phyloP scores from a whole-genome alignment of 176 grass and related monocot species.

The Carex cristatella region DNA sequence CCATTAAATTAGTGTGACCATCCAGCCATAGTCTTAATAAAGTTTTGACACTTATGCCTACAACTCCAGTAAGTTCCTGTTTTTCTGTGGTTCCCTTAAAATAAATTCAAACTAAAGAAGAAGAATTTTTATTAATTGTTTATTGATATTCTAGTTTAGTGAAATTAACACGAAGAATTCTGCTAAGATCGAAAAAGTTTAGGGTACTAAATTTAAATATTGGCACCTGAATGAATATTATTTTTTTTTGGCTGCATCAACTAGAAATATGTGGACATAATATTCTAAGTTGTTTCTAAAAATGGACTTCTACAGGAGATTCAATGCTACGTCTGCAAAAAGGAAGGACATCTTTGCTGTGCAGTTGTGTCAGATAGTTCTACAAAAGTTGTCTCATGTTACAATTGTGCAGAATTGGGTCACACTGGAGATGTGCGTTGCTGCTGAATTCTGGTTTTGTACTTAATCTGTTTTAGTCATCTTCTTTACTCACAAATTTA shows the following conservation, averaged over 20 bases:
- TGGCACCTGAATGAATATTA: background rate
- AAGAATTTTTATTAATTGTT: background rate
- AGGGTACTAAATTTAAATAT: background rate
- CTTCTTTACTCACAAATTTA: conserved; percentile 16
- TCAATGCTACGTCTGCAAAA: conserved; percentile 83
- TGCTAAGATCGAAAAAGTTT: background rate
- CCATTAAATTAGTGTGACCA: background rate
- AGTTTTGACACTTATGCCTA: background rate
- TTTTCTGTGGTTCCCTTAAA: background rate
- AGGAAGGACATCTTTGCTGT: conserved; percentile 89
- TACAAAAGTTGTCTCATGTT: conserved; percentile 63
- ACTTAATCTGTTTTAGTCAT: conserved; percentile 1
- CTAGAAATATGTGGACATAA: background rate
- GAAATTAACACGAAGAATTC: background rate
- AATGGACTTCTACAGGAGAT: conserved; percentile 61
- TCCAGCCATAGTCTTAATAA: background rate
- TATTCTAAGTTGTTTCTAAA: background rate
- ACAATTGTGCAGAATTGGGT: conserved; percentile 86
- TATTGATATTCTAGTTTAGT: background rate
- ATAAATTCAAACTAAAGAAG: background rate
- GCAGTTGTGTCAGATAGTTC: conserved; percentile 40
- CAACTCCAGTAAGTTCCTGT: background rate
- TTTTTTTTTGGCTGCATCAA: background rate
- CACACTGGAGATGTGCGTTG: conserved; percentile 76
- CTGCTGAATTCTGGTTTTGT: background rate